Conservation (phyloP, 306 rosid genomes). For the Lotus japonicus region DNA sequence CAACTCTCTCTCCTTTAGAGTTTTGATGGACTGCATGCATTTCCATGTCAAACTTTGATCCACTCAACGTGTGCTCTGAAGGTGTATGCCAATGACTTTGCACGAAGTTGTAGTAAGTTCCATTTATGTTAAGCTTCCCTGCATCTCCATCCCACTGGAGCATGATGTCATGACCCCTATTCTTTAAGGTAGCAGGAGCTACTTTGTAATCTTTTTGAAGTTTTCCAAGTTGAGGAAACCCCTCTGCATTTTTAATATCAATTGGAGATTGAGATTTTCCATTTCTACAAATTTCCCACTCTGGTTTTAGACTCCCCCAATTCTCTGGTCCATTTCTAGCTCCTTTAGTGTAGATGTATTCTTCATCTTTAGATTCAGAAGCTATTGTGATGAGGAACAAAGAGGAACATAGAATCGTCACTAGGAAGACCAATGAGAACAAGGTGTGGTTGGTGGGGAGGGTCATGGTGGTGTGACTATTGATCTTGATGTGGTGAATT, state of each 20-base stretch:
- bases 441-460: slow-evolving; percentile 2
- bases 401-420: slow-evolving; percentile 21
- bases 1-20: slow-evolving; percentile 42
- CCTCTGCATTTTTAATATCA: slow-evolving; percentile 43
- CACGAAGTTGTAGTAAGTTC: slow-evolving; percentile 38
- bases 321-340: slow-evolving; percentile 52
- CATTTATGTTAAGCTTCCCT: slow-evolving; percentile 52
- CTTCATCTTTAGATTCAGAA: slow-evolving; percentile 42
- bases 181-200: slow-evolving; percentile 54
- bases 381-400: slow-evolving; percentile 28
- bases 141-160: slow-evolving; percentile 57
- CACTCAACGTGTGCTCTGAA: slow-evolving; percentile 71
- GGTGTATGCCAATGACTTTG: slow-evolving; percentile 90
- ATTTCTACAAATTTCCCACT: slow-evolving; percentile 53
- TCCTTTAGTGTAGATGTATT: slow-evolving; percentile 42
- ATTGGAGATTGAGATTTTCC: slow-evolving; percentile 82
- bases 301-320: slow-evolving; percentile 57
- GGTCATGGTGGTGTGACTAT: neutral
- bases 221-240: slow-evolving; percentile 39
- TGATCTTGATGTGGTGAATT: too few relatives aligned
- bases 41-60: slow-evolving; percentile 59
- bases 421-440: slow-evolving; percentile 14
- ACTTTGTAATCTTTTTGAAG: slow-evolving; percentile 45
- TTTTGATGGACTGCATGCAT: slow-evolving; percentile 51
- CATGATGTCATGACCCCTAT: slow-evolving; percentile 64